These are phyloP conservation scores for Mucor saturninus DNA, from an alignment of 371 early-diverging fungal species.

Conservation along the genomic window DNA sequence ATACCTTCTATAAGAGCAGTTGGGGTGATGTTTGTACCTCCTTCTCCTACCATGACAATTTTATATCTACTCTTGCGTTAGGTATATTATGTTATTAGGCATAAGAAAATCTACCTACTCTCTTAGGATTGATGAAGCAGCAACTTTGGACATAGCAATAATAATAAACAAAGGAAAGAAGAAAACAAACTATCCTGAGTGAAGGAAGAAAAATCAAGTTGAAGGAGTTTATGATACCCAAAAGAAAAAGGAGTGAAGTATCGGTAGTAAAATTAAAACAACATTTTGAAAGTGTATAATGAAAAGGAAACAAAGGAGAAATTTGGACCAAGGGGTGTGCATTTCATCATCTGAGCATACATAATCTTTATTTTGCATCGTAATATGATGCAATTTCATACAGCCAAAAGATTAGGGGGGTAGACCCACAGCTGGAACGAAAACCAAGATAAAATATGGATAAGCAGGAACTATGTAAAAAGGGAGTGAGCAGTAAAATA, in stretches of 20 bases:
- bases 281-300: background rate
- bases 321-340: background rate
- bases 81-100: background rate
- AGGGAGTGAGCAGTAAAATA: no score
- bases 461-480: no score
- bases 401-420: no score
- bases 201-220: background rate
- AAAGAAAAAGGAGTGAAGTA: slow-evolving; percentile 6
- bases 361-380: background rate
- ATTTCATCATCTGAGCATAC: slow-evolving; percentile 4
- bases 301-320: background rate
- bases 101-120: slow-evolving; percentile 7
- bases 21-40: slow-evolving; percentile 30
- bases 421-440: no score
- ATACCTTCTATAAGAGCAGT: background rate
- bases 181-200: background rate
- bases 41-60: slow-evolving; percentile 81
- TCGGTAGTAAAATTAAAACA: background rate
- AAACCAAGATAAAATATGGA: no score
- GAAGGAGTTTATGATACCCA: background rate
- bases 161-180: slow-evolving; percentile 4
- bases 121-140: slow-evolving; percentile 12
- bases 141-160: slow-evolving; percentile 10
- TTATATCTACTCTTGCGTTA: slow-evolving; percentile 40
- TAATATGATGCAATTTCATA: no score